These are phyloP conservation scores for Penicillium sp. DNA, from an alignment of 2,329 filamentous ascomycete genomes.

Conservation along the genomic window DNA sequence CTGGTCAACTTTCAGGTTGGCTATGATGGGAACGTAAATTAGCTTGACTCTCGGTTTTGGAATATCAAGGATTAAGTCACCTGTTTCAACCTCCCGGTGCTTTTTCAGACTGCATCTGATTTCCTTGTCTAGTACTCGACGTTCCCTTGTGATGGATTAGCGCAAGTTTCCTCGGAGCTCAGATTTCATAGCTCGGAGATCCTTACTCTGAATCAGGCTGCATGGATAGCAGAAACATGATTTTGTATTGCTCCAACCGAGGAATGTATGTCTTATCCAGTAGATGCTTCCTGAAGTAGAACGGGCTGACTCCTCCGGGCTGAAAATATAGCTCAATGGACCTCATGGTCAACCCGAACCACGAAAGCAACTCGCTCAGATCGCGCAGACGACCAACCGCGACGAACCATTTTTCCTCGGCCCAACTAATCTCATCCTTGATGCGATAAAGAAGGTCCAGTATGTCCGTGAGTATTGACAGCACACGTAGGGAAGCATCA, in stretches of 20 bases:
- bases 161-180: neutral
- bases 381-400: constrained; percentile 14
- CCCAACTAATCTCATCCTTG: constrained; percentile 22
- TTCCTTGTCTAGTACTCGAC: constrained; percentile 10
- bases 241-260: constrained; percentile 30
- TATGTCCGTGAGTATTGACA: constrained; percentile 21
- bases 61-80: neutral
- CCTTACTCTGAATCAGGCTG: constrained; percentile 26
- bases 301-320: constrained; percentile 27
- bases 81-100: neutral
- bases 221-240: constrained; percentile 24
- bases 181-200: neutral
- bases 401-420: constrained; percentile 24
- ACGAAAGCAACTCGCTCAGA: constrained; percentile 22
- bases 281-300: constrained; percentile 24
- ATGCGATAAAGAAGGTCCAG: constrained; percentile 24
- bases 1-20: constrained; percentile 7
- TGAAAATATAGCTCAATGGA: constrained; percentile 30
- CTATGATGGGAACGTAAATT: neutral
- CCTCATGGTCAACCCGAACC: constrained; percentile 22
- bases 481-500: constrained; percentile 22
- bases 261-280: constrained; percentile 27
- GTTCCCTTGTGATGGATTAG: neutral
- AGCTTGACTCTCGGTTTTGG: neutral
- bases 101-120: constrained; percentile 9